A percentile compares a stretch with the other conserved stretches of the same genome.
These are phyloP conservation scores for Fusarium kyushuense DNA, from an alignment of 2,329 filamentous ascomycete species.

Conservation along the genomic window DNA sequence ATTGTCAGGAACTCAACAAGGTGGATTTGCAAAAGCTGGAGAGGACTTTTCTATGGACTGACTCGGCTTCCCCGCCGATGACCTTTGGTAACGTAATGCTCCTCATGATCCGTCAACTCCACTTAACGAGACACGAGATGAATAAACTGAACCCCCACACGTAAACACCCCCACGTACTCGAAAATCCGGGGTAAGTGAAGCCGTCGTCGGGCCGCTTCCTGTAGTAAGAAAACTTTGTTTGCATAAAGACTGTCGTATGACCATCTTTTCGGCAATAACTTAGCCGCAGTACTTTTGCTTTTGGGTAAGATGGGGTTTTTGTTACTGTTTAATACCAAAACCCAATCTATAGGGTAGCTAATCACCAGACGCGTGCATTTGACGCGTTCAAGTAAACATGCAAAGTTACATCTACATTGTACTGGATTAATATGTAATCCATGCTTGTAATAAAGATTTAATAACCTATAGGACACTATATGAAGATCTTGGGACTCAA, in stretches of 20 bases:
- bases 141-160: slow-evolving; percentile 11
- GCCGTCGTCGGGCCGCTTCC: neutral
- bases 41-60: slow-evolving; percentile 7
- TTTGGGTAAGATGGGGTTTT: rapidly evolving
- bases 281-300: no score
- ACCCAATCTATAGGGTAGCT: neutral
- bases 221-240: neutral
- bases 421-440: rapidly evolving
- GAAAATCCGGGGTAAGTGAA: slow-evolving; percentile 1
- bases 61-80: slow-evolving; percentile 8
- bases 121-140: neutral
- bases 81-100: neutral
- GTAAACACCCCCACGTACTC: slow-evolving; percentile 10
- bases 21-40: neutral
- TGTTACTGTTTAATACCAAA: neutral
- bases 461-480: no score
- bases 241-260: neutral
- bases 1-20: neutral
- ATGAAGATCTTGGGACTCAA: no score
- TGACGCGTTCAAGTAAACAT: neutral
- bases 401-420: neutral
- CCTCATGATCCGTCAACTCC: neutral
- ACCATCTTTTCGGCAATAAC: neutral
- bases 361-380: neutral
- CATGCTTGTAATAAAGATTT: neutral